A percentile compares a stretch with the other conserved stretches of the same genome.
Evolutionary conservation across 139 green algal species (phyloP).

Genomic region (Ostreobium quekettii): DNA sequence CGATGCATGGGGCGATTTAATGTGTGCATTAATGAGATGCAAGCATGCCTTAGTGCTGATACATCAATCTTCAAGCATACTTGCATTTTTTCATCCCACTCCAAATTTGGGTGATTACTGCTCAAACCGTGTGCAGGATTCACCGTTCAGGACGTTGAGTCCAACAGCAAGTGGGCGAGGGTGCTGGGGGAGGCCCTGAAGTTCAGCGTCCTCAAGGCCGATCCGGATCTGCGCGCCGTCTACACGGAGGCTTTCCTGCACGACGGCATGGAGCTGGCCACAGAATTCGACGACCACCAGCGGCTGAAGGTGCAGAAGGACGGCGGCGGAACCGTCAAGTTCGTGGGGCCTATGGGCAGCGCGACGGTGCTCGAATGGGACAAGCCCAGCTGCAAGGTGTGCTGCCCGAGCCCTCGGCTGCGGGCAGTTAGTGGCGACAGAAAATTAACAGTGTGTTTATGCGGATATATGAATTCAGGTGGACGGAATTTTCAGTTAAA

Average conservation of each 20-base stretch:
- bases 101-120: not conserved
- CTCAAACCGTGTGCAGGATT: not conserved
- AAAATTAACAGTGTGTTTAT: too few relatives aligned
- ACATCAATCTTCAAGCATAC: not conserved
- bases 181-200: slow-evolving; percentile 6
- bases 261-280: not conserved
- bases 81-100: not conserved
- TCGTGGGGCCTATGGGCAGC: not conserved
- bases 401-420: too few relatives aligned
- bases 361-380: slow-evolving; percentile 2
- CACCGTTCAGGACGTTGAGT: not conserved
- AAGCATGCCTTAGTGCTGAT: not conserved
- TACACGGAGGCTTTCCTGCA: slow-evolving; percentile 6
- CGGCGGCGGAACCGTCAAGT: not conserved
- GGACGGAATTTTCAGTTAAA: too few relatives aligned
- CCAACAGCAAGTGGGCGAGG: not conserved
- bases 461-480: too few relatives aligned
- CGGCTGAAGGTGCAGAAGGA: not conserved
- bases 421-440: too few relatives aligned
- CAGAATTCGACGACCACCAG: not conserved
- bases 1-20: not conserved
- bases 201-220: slow-evolving; percentile 2
- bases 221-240: not conserved
- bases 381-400: slow-evolving; percentile 9
- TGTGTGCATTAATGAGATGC: not conserved